Conservation (phyloP, 352 stramenopile genomes). For the Phytophthora ohioensis region DNA sequence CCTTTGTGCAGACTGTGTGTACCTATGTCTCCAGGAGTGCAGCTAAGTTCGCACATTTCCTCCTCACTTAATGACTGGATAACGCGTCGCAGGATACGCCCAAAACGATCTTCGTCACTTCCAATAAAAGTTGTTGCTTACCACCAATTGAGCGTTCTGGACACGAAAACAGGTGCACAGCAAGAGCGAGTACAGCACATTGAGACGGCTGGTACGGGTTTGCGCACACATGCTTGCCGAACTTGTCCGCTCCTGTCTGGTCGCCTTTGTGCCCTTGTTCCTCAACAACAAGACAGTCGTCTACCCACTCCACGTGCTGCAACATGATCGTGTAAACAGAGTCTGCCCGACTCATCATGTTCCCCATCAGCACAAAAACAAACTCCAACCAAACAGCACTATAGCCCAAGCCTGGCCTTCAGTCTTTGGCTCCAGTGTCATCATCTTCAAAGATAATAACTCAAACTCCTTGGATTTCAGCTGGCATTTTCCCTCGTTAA, state of each 20-base stretch:
- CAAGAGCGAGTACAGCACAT: neutral
- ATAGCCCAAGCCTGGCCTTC: neutral
- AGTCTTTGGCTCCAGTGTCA: neutral
- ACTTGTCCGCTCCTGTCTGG: neutral
- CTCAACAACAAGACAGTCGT: neutral
- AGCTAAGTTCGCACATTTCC: slow-evolving; percentile 8
- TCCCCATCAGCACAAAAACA: neutral
- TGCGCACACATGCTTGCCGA: neutral
- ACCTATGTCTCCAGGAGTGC: neutral
- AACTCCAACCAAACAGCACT: neutral
- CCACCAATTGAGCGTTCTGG: slow-evolving; percentile 4
- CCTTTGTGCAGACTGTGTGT: slow-evolving; percentile 8
- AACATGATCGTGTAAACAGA: neutral
- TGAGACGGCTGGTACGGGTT: neutral
- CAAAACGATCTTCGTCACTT: slow-evolving; percentile 11
- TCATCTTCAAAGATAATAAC: neutral
- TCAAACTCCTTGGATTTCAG: neutral
- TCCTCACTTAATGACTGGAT: slow-evolving; percentile 8
- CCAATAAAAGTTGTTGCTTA: slow-evolving; percentile 8
- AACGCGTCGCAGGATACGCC: slow-evolving; percentile 3
- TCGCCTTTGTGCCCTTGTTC: slow-evolving; percentile 2
- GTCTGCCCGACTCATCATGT: neutral
- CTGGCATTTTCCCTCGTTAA: neutral
- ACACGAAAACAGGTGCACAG: slow-evolving; percentile 8
- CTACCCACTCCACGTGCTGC: neutral